phyloP scores from a whole-genome alignment of 2,329 filamentous ascomycete species.

The Aureobasidium sp. region DNA sequence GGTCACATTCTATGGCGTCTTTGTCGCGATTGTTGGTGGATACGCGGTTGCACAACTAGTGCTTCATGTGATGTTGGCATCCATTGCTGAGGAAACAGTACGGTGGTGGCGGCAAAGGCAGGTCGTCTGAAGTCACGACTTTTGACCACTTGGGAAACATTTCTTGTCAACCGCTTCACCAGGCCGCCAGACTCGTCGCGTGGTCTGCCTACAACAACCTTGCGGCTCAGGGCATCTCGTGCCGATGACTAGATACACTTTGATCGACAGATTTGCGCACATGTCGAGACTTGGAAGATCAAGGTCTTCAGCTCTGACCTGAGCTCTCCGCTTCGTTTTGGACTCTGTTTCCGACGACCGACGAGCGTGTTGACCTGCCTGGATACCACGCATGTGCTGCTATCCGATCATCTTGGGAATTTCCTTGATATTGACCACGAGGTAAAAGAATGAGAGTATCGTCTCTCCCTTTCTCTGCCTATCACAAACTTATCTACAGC shows the following conservation, averaged over 20 bases:
- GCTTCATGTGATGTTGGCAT: too few relatives aligned
- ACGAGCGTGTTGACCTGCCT: neutral
- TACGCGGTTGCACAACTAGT: too few relatives aligned
- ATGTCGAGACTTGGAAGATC: neutral
- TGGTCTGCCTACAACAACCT: neutral
- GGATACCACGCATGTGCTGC: neutral
- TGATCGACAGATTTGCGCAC: neutral
- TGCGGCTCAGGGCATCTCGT: neutral
- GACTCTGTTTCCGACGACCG: neutral
- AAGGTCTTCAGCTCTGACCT: neutral
- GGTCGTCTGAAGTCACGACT: neutral
- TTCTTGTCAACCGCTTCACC: neutral
- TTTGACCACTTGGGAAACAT: neutral
- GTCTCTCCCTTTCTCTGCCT: neutral
- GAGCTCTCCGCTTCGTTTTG: neutral
- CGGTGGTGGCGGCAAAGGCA: too few relatives aligned
- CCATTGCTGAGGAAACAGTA: too few relatives aligned
- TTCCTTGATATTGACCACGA: neutral
- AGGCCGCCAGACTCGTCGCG: neutral
- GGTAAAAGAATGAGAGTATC: neutral
- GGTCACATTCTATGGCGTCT: too few relatives aligned
- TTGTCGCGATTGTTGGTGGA: too few relatives aligned
- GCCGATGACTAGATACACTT: neutral
- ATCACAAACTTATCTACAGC: neutral
- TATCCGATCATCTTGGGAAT: neutral